Evolutionary conservation across 129 eudicot genomes (phyloP).

Genomic region (Artemisia argyi): DNA sequence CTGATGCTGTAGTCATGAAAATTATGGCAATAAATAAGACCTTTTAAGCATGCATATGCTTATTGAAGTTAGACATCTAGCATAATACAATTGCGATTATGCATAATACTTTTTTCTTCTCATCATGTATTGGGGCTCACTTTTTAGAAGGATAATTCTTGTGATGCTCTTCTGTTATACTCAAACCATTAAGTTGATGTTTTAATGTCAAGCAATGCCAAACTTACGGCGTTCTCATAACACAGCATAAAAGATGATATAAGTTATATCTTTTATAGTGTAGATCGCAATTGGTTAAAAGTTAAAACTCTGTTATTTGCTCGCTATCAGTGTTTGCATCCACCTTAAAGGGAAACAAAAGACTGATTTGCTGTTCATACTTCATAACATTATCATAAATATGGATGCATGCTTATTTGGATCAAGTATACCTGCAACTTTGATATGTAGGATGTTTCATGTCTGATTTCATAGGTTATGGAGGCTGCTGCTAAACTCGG

Average conservation of each 20-base stretch:
- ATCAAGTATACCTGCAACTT: background rate
- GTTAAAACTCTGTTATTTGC: background rate
- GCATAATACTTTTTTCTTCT: slow-evolving; percentile 10
- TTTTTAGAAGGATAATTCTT: background rate
- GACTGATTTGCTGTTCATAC: no score
- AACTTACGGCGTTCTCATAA: background rate
- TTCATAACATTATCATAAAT: no score
- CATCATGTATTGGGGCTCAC: slow-evolving; percentile 14
- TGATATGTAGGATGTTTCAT: background rate
- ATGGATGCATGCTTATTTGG: background rate
- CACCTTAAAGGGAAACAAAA: background rate
- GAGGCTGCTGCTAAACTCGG: slow-evolving; percentile 79
- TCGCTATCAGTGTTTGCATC: background rate
- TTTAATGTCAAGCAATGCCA: background rate
- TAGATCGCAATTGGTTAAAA: background rate
- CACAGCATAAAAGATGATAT: slow-evolving; percentile 8
- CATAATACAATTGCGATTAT: slow-evolving; percentile 9
- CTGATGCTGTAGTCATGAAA: slow-evolving; percentile 11
- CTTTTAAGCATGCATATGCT: background rate
- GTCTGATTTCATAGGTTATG: slow-evolving; percentile 66
- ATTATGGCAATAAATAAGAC: slow-evolving; percentile 15
- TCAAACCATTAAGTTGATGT: slow-evolving; percentile 9
- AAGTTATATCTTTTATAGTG: slow-evolving; percentile 1
- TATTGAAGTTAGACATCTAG: slow-evolving; percentile 2
- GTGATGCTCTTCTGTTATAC: background rate